Conservation (phyloP, 2,329 filamentous ascomycete species). For the Thielaviopsis musarum region DNA sequence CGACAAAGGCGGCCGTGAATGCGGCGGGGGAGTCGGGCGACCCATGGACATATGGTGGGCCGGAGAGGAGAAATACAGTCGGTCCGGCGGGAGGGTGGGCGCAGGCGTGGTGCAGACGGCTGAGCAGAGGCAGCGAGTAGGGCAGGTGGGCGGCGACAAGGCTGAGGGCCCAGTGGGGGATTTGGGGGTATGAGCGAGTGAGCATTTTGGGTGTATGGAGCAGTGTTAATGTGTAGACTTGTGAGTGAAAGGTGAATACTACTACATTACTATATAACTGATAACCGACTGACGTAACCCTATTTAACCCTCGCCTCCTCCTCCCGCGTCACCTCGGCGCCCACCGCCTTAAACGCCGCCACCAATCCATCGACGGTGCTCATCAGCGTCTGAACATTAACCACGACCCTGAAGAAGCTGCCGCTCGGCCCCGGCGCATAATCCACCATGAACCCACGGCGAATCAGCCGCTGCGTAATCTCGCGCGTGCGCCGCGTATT, state of each 20-base stretch:
- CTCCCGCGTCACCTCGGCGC: constrained; percentile 16
- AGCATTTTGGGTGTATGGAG: not conserved
- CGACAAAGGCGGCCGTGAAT: constrained; percentile 35
- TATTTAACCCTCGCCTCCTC: not conserved
- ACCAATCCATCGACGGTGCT: constrained; percentile 37
- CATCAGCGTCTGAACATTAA: constrained; percentile 37
- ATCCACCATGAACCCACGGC: constrained; percentile 42
- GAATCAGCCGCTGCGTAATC: constrained; percentile 31
- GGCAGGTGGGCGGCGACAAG: constrained; percentile 37
- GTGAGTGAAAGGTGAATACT: not conserved
- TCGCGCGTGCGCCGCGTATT: constrained; percentile 33
- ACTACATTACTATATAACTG: too few relatives aligned
- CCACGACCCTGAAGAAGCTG: constrained; percentile 42
- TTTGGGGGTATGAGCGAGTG: not conserved
- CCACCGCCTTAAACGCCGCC: constrained; percentile 33
- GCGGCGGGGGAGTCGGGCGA: not conserved
- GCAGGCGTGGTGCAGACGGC: constrained; percentile 41
- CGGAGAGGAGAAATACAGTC: constrained; percentile 22
- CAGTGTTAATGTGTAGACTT: too few relatives aligned
- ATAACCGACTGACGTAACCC: not conserved
- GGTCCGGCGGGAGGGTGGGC: not conserved
- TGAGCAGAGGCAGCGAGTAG: constrained; percentile 40
- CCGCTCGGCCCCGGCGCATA: constrained; percentile 40
- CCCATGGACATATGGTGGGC: constrained; percentile 14
- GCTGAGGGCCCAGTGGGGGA: constrained; percentile 2